Evolutionary conservation across 768 basidiomycete genomes (phyloP).

Genomic region (Cyclocybe aegerita): DNA sequence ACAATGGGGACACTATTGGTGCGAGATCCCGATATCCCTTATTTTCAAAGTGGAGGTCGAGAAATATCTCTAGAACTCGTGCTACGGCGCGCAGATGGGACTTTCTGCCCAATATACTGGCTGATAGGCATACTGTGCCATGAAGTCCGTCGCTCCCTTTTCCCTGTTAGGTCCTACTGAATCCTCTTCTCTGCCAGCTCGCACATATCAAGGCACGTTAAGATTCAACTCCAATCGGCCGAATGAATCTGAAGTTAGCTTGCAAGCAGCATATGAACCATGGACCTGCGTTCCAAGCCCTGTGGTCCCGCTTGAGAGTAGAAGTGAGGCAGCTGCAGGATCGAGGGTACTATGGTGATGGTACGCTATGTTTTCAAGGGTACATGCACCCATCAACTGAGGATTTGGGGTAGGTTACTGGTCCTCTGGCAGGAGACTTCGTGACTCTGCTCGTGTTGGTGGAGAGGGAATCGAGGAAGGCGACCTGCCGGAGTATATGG

Average conservation of each 20-base stretch:
- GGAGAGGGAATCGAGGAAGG: conserved; percentile 51
- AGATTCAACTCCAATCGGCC: background rate
- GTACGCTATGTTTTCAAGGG: conserved; percentile 29
- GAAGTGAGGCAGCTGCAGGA: conserved; percentile 73
- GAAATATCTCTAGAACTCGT: conserved; percentile 61
- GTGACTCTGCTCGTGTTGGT: conserved; percentile 56
- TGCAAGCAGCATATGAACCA: conserved; percentile 74
- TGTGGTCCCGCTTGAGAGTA: conserved; percentile 64
- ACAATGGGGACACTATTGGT: conserved; percentile 80
- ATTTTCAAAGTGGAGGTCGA: background rate
- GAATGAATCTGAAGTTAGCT: background rate
- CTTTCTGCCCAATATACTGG: conserved; percentile 62
- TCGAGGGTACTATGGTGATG: conserved; percentile 83
- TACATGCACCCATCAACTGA: background rate
- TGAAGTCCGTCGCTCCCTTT: conserved; percentile 51
- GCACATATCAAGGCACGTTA: conserved; percentile 74
- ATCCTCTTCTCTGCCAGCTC: conserved; percentile 42
- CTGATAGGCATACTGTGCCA: conserved; percentile 81
- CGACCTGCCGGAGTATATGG: conserved; percentile 79
- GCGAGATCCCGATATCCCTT: conserved; percentile 6
- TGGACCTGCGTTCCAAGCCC: conserved; percentile 69
- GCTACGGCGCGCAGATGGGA: conserved; percentile 58
- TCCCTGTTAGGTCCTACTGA: background rate
- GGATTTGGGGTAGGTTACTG: conserved; percentile 58
- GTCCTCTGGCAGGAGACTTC: conserved; percentile 74